Base-by-base conservation (phyloP, 208 protist species). In the Leptomonas pyrrhocoris region DNA sequence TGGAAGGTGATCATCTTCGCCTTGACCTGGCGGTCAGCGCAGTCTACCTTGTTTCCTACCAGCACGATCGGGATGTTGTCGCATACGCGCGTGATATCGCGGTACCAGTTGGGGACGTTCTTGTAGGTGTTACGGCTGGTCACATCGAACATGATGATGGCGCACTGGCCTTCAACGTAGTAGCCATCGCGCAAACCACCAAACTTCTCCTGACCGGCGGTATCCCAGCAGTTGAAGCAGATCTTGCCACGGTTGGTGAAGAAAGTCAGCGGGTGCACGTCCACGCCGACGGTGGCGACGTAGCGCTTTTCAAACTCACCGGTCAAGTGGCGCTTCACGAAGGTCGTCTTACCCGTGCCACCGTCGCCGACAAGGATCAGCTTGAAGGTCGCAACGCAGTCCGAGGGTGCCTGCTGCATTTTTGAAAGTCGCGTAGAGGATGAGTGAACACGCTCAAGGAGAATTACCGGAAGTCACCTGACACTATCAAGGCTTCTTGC, bases 121-220 rank as follows among this genome's bases (percentile, higher is more conserved):
- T 99, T 99, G 97, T 99, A 99, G 36, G 99, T 99, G 36, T 98
- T 92, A 69, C 98, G 97, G 54, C 98, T 99, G 43, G 99, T 99
- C 31, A 99, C 99, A 78, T 99, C 99, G 77, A 99, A 99, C 99
- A 99, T 99, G 81, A 99, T 99, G 87, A 99, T 99, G 55, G 98
- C 99, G 74, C 97, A 99, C 80, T 99, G 94, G 43, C 98, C 98
- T 87, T 99, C 95, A 84, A 98, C 98, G 84, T 99, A 99, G 89
- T 99, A 99, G 49, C 99, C 99, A 82, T 99, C 99, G 77, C 93
- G 98, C 40, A 99, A 93, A 49, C 99, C 99, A 80, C 99, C 99
- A 69, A 99, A 99, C 88, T 99, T 99, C 89, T 99, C 98, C 87
- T 96, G 91, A 19, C 99, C 99, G 19, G 99, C 98, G 34, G 98